These are phyloP conservation scores for Neonectria sp. DNA, from an alignment of 2,329 filamentous ascomycete genomes.

Conservation along the genomic window DNA sequence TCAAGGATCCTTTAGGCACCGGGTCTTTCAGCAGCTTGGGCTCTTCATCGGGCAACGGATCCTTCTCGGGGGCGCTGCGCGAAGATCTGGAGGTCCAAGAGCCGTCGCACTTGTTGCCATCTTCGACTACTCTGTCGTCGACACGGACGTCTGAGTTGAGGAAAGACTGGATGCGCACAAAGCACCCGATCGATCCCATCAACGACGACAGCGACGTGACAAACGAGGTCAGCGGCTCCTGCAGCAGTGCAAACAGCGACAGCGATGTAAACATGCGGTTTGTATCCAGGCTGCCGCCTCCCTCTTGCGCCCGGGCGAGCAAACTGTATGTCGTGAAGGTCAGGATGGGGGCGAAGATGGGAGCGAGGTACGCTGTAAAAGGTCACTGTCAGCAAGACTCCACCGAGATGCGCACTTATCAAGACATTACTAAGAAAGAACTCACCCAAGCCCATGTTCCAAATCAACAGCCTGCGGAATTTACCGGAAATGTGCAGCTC, in stretches of 20 bases:
- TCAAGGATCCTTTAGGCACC: neutral
- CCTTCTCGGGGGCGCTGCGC: slow-evolving; percentile 14
- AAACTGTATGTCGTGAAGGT: slow-evolving; percentile 36
- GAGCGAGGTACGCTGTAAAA: slow-evolving; percentile 32
- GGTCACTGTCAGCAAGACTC: neutral
- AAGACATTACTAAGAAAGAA: neutral
- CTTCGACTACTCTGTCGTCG: slow-evolving; percentile 19
- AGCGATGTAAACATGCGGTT: slow-evolving; percentile 40
- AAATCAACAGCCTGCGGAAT: slow-evolving; percentile 36
- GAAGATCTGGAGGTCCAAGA: neutral
- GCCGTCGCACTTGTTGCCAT: neutral
- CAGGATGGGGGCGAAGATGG: slow-evolving; percentile 35
- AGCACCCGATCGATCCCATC: slow-evolving; percentile 38
- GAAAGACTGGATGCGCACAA: slow-evolving; percentile 35
- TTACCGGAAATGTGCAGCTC: slow-evolving; percentile 31
- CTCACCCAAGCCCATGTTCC: slow-evolving; percentile 39
- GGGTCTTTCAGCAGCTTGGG: neutral
- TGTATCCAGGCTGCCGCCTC: slow-evolving; percentile 28
- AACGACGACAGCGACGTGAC: slow-evolving; percentile 31
- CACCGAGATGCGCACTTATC: neutral
- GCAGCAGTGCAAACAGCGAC: slow-evolving; percentile 31
- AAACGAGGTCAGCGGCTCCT: slow-evolving; percentile 34
- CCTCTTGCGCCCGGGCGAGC: slow-evolving; percentile 25
- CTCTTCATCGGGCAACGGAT: neutral
- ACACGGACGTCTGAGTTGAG: slow-evolving; percentile 26